A percentile compares a stretch with the other conserved stretches of the same genome.
phyloP scores from a whole-genome alignment of 2,329 filamentous ascomycete genomes.

The Ilyonectria destructans region DNA sequence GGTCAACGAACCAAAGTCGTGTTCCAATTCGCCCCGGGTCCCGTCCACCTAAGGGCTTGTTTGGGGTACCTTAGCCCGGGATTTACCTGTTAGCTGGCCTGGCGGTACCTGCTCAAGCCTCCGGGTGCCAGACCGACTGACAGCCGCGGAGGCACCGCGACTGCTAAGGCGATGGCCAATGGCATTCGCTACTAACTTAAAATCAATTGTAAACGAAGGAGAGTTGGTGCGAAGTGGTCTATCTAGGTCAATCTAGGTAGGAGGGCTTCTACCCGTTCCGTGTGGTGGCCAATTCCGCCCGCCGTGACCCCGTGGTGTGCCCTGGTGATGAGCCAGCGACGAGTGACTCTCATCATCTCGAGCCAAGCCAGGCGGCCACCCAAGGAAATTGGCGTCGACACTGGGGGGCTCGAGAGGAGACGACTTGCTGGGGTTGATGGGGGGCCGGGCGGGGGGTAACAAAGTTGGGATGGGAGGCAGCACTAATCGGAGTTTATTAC shows the following conservation, averaged over 20 bases:
- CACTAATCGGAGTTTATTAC: constrained; percentile 34
- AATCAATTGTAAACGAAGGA: background rate
- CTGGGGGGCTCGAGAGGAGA: constrained; percentile 7
- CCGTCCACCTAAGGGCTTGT: background rate
- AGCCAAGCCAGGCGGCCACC: constrained; percentile 10
- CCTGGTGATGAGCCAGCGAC: constrained; percentile 13
- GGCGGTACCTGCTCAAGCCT: constrained; percentile 8
- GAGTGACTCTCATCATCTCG: constrained; percentile 20
- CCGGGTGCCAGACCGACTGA: background rate
- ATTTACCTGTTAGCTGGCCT: constrained; percentile 7
- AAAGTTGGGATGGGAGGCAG: constrained; percentile 9
- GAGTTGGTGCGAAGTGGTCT: too few species aligned
- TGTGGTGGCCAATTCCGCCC: constrained; percentile 16
- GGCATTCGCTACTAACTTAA: constrained; percentile 1
- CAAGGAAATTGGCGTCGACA: constrained; percentile 23
- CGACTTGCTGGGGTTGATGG: constrained; percentile 8
- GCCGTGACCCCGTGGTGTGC: constrained; percentile 16
- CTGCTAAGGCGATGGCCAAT: background rate
- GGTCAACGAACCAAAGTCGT: constrained; percentile 9
- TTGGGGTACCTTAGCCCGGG: background rate
- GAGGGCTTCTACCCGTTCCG: constrained; percentile 4
- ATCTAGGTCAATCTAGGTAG: background rate
- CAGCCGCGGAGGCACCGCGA: background rate
- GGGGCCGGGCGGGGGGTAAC: constrained; percentile 9
- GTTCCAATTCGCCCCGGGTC: constrained; percentile 13